Evolutionary conservation across 2,329 filamentous ascomycete species (phyloP), one percentile per base, ranked within the genome.

Genomic region (Didymella exigua): DNA sequence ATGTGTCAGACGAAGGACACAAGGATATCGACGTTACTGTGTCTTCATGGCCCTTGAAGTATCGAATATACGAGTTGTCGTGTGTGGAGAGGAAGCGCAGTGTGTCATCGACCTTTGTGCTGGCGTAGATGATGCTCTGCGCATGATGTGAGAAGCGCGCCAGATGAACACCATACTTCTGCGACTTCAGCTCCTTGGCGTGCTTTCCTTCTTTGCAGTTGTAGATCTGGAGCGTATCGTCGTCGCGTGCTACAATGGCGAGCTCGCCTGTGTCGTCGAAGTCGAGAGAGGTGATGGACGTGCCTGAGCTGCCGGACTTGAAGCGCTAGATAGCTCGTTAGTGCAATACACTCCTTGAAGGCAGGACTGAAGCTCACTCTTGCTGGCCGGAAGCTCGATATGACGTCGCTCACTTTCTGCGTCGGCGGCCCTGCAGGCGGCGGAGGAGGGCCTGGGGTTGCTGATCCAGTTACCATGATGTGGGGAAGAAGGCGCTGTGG

Each of bases 231-330:
- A 99, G 90, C 3, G 91, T 96, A 74, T 97, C 93, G 75, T 99
- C 95, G 78, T 91, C 92, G 63, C 93, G 90, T 5, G 92, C 91
- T 0, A 93, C 90, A 76, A 99, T 91, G 56, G 96, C 84, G 44
- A 93, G 89, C 75, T 97, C 92, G 74, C 95, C 95, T 37, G 90
- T 89, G 78, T 98, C 93, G 75, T 98, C 93, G 73, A 96, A 99
- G 79, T 99, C 93, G 66, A 99, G 85, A 1, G 93, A 98, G 8
- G 95, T 89, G 56, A 97, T 86, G 61, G 87, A 82, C 4, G 87
- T 85, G 45, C 81, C 79, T 9, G 80, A 75, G 54, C 68, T 67
- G 19, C 75, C 71, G 0, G 77, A 64, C 61, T 78, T 79, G 75
- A 82, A 82, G 56, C 76, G 75, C 72, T 79, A 67, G 18, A 19